Evolutionary conservation across 2,329 filamentous ascomycete species (phyloP).

Genomic region (Ascochyta rabiei): DNA sequence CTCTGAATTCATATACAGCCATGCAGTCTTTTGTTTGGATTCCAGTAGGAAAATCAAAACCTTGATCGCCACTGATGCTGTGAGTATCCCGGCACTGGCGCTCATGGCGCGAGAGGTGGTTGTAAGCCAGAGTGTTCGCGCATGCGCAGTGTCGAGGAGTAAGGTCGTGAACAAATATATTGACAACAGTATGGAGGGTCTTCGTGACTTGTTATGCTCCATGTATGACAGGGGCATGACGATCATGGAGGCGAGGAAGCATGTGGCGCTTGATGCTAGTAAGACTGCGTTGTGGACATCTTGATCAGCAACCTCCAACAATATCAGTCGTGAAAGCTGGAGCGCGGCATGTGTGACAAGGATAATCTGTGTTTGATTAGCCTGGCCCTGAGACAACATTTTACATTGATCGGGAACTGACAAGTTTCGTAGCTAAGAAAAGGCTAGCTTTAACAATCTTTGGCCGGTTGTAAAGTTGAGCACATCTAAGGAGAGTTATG

Average conservation of each 20-base stretch:
- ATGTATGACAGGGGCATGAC: conserved; percentile 17
- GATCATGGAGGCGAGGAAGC: conserved; percentile 28
- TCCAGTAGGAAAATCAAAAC: conserved; percentile 28
- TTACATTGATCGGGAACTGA: conserved; percentile 5
- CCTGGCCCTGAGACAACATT: neutral
- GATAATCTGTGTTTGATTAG: conserved; percentile 14
- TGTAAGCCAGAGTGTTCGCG: conserved; percentile 23
- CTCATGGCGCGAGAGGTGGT: conserved; percentile 1
- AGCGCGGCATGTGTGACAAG: conserved; percentile 28
- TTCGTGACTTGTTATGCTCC: conserved; percentile 21
- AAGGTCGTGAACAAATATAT: conserved; percentile 23
- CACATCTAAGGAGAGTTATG: conserved; percentile 41
- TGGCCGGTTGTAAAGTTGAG: conserved; percentile 15
- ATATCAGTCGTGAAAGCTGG: conserved; percentile 35
- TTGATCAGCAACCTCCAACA: conserved; percentile 22
- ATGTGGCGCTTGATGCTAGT: conserved; percentile 32
- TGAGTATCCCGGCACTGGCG: conserved; percentile 19
- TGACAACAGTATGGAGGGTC: conserved; percentile 24
- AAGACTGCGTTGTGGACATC: conserved; percentile 29
- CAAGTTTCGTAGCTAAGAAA: neutral
- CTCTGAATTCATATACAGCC: conserved; percentile 30
- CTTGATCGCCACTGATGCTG: conserved; percentile 24
- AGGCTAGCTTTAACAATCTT: neutral
- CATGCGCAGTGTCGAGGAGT: conserved; percentile 20
- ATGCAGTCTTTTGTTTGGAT: conserved; percentile 29